A percentile compares a stretch with the other conserved stretches of the same genome.
phyloP scores from a whole-genome alignment of 129 eudicot genomes.

The Saposhnikovia divaricata region DNA sequence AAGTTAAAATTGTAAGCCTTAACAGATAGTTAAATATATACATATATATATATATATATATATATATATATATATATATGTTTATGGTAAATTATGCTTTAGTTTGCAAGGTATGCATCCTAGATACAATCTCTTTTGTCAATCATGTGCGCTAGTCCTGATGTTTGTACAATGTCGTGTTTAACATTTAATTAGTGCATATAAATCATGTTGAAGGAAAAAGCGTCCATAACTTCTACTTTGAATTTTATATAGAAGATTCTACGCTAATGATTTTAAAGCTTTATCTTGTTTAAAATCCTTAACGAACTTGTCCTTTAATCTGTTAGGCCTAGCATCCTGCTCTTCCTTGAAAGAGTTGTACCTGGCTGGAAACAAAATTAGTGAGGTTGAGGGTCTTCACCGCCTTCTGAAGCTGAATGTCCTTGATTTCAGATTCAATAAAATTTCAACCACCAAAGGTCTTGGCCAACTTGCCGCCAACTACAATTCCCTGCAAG shows the following conservation, averaged over 20 bases:
- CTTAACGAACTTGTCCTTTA: neutral
- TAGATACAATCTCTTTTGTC: neutral
- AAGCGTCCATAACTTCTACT: neutral
- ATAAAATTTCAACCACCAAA: slow-evolving; percentile 87
- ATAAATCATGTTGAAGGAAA: neutral
- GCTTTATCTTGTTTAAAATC: neutral
- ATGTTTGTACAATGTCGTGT: neutral
- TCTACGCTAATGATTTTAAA: neutral
- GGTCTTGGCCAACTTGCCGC: slow-evolving; percentile 94
- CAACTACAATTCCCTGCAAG: slow-evolving; percentile 83
- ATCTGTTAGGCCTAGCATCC: slow-evolving; percentile 63
- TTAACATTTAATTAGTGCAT: neutral
- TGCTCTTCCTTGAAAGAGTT: slow-evolving; percentile 84
- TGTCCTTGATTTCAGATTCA: slow-evolving; percentile 91
- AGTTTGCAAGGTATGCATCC: neutral
- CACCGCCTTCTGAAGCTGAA: slow-evolving; percentile 82
- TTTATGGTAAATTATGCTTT: neutral
- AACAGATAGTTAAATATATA: neutral
- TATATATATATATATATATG: neutral
- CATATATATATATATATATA: no score
- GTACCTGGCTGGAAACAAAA: slow-evolving; percentile 90
- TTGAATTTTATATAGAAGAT: neutral
- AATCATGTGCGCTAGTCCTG: neutral
- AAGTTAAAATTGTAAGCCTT: neutral
- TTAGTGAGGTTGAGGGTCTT: slow-evolving; percentile 93